A percentile compares a stretch with the other conserved stretches of the same genome.
Conservation (phyloP, 257 asterid genomes). For the Anisodus acutangulus region DNA sequence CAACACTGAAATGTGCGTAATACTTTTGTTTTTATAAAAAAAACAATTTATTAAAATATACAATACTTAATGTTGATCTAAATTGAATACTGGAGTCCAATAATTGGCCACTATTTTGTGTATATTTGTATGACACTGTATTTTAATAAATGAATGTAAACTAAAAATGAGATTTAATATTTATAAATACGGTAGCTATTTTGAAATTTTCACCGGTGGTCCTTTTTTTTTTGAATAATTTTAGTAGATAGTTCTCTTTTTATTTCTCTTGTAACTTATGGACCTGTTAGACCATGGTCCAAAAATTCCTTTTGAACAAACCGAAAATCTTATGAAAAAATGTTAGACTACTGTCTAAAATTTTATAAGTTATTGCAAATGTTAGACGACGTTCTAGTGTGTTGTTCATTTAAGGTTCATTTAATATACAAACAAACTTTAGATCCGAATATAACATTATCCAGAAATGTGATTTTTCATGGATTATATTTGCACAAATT, state of each 20-base stretch:
- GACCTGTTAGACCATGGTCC: too few species aligned
- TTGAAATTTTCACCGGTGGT: too few species aligned
- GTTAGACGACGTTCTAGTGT: background rate
- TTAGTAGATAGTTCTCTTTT: too few species aligned
- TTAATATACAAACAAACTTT: background rate
- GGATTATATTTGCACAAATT: background rate
- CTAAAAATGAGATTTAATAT: background rate
- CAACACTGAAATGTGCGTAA: slow-evolving; percentile 23
- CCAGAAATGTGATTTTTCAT: background rate
- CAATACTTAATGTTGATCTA: slow-evolving; percentile 4
- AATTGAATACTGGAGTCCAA: background rate
- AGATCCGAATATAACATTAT: background rate
- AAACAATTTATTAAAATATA: background rate
- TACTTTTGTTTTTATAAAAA: background rate
- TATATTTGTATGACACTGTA: background rate
- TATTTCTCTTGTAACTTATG: background rate
- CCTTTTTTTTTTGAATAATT: too few species aligned
- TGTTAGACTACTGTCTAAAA: too few species aligned
- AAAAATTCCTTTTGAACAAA: too few species aligned
- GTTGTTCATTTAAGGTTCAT: background rate
- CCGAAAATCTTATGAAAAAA: too few species aligned
- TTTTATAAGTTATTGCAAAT: too few species aligned
- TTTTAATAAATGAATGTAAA: background rate
- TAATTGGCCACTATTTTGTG: slow-evolving; percentile 8
- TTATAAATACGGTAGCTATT: background rate